Base-by-base conservation (phyloP, 1,284 basidiomycete species). In the Ganoderma meredithae region DNA sequence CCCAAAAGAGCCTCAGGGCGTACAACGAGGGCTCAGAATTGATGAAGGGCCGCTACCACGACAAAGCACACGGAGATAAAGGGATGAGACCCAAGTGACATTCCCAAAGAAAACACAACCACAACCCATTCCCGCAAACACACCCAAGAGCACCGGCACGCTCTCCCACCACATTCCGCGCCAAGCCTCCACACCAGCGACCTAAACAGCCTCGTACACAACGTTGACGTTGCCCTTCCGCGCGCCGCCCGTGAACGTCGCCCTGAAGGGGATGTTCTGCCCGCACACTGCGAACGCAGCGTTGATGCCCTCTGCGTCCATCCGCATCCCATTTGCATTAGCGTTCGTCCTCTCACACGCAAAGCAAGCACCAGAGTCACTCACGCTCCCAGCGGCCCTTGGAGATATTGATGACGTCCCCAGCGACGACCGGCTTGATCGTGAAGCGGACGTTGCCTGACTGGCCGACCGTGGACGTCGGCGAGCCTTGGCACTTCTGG, bases 301-400 rank as follows among this genome's bases (percentile, higher is more conserved):
- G 72, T 76, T 76, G 71, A 78, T 76, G 56, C 78, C 76, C 76
- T 77, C 71, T 72, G 72, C 13, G 1, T 2, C 9, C 9, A 7
- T 4, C 36, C 1, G n/a, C n/a, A n/a, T n/a, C n/a, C n/a, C 39
- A 17, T 58, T 36, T 10, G 33, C 33, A 36, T 22, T 15, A 59
- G 39, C 58, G 9, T 22, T 13, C 39, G 22, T 41, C 22, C 22
- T 13, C 3, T 36, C 19, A 4, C 56, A 59, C 55, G 39, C 56
- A 31, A 59, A 55, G 68, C 68, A 43, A 33, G 12, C n/a, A 66
- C 6, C 19, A n/a, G 17, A 1, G 40, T 43, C 44, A 72, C 71
- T 67, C 60, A 72, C 71, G 78, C 69, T 79, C 78, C 78, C 78
- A 79, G 55, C 78, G 78, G n/a, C 78, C 78, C 74, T 79, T 79